These are phyloP conservation scores for Penicillium sp. DNA, from an alignment of 2,329 filamentous ascomycete genomes.

Conservation along the genomic window DNA sequence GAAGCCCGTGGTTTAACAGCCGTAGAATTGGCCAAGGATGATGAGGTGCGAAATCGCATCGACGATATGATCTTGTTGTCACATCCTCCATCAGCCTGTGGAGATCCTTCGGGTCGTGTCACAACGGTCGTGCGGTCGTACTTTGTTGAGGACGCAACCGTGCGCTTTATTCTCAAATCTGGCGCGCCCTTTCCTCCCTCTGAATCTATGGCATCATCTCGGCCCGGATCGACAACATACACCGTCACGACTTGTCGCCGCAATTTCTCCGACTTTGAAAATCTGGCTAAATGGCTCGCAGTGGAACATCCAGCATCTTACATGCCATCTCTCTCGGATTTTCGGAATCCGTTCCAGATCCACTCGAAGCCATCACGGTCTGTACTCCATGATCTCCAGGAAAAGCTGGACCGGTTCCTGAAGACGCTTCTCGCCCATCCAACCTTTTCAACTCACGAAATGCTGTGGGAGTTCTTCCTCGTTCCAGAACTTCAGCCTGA, in stretches of 20 bases:
- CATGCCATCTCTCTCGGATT: constrained; percentile 74
- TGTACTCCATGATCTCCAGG: constrained; percentile 81
- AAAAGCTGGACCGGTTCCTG: constrained; percentile 81
- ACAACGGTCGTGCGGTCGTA: constrained; percentile 93
- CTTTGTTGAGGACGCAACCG: constrained; percentile 93
- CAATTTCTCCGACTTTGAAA: constrained; percentile 86
- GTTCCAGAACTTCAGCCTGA: constrained; percentile 89
- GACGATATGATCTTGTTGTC: constrained; percentile 89
- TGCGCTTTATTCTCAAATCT: constrained; percentile 90
- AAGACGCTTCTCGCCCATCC: constrained; percentile 82
- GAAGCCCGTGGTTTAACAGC: constrained; percentile 88
- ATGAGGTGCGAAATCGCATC: constrained; percentile 93
- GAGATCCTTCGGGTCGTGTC: constrained; percentile 73
- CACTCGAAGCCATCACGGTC: constrained; percentile 87
- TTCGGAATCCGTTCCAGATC: constrained; percentile 87
- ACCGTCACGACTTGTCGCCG: constrained; percentile 93
- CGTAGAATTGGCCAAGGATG: constrained; percentile 94
- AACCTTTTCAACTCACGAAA: constrained; percentile 92
- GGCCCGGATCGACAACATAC: constrained; percentile 62
- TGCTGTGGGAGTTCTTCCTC: constrained; percentile 98
- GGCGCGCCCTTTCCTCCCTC: constrained; percentile 64
- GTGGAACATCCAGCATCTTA: constrained; percentile 94
- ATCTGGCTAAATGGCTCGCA: constrained; percentile 75
- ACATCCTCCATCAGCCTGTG: constrained; percentile 49
- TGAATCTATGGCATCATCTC: constrained; percentile 37